Percentiles rank a stretch among this genome's conserved stretches.
Evolutionary conservation across 2,329 filamentous ascomycete genomes (phyloP).

Genomic region (Neoscytalidium dimidiatum): DNA sequence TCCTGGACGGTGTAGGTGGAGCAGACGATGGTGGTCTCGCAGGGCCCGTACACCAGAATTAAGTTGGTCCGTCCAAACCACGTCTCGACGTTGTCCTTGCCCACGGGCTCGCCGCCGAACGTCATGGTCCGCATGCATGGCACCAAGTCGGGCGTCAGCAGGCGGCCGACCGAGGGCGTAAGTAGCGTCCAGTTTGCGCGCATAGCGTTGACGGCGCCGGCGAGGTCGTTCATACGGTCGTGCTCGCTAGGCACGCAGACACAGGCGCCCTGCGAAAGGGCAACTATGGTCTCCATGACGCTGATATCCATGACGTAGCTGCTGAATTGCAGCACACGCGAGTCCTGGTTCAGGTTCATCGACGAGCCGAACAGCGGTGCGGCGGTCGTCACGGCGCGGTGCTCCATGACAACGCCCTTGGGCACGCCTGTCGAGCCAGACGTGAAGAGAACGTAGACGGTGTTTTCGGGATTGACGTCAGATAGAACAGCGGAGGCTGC

Average conservation of each 20-base stretch:
- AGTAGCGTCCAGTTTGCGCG: constrained; percentile 56
- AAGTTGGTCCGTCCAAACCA: background rate
- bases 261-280: constrained; percentile 58
- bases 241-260: constrained; percentile 59
- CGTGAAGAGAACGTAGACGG: background rate
- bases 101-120: background rate
- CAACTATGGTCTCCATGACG: constrained; percentile 56
- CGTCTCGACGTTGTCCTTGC: background rate
- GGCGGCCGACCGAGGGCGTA: constrained; percentile 50
- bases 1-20: background rate
- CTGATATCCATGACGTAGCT: constrained; percentile 56
- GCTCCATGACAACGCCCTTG: constrained; percentile 27
- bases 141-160: background rate
- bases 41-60: background rate
- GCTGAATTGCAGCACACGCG: constrained; percentile 51
- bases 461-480: background rate
- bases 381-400: constrained; percentile 26
- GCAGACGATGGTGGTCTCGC: background rate
- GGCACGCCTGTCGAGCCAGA: background rate
- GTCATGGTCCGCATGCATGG: background rate
- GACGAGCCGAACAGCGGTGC: constrained; percentile 34
- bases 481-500: background rate
- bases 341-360: constrained; percentile 24
- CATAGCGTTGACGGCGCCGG: constrained; percentile 53
- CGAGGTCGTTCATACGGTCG: constrained; percentile 46